Conservation (phyloP, 306 rosid genomes). For the Astragalus membranaceus region DNA sequence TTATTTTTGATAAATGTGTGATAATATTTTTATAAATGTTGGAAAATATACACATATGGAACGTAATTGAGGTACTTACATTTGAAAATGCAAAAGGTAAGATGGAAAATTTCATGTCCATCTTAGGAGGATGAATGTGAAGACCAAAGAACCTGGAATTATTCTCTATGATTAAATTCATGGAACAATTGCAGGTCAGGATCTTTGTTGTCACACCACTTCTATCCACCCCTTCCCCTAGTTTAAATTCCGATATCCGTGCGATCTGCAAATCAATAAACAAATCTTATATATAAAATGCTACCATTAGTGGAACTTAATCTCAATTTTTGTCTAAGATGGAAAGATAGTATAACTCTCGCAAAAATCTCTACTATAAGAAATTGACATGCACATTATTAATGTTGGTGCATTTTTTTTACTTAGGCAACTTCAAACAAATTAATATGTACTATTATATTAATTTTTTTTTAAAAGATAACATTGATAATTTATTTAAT, state of each 20-base stretch:
- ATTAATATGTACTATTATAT: too few species aligned
- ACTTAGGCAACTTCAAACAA: too few species aligned
- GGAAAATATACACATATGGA: not conserved
- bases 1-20: too few species aligned
- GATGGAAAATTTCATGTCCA: constrained; percentile 56
- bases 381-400: too few species aligned
- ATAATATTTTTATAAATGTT: too few species aligned
- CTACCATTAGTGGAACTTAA: not conserved
- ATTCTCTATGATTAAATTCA: constrained; percentile 54
- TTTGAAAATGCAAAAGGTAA: constrained; percentile 59
- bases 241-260: constrained; percentile 47
- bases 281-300: not conserved
- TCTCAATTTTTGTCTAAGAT: too few species aligned
- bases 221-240: constrained; percentile 86
- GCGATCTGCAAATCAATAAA: constrained; percentile 36
- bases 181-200: constrained; percentile 54
- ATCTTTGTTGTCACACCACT: constrained; percentile 81
- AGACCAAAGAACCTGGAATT: constrained; percentile 80
- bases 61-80: constrained; percentile 28
- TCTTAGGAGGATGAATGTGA: constrained; percentile 62
- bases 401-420: too few species aligned
- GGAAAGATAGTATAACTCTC: too few species aligned
- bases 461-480: too few species aligned
- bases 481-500: too few species aligned
- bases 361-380: too few species aligned